These are phyloP conservation scores for Globisporangium barbulae DNA, from an alignment of 352 stramenopile genomes.

Conservation along the genomic window DNA sequence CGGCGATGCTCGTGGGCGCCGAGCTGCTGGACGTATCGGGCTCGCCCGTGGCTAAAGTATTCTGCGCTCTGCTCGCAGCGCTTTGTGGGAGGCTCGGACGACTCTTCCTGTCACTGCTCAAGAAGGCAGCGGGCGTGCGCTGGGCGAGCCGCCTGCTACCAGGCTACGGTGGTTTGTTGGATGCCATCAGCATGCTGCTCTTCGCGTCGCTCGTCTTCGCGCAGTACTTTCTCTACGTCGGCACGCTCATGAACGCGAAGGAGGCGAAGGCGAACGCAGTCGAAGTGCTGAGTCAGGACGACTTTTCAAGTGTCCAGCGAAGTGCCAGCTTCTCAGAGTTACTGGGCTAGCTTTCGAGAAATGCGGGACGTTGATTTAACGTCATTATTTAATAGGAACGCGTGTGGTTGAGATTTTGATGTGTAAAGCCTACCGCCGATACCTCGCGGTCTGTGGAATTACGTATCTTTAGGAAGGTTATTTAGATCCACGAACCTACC, in stretches of 20 bases:
- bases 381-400: neutral
- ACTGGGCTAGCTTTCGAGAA: neutral
- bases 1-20: slow-evolving; percentile 33
- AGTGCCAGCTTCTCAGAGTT: neutral
- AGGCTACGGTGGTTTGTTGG: slow-evolving; percentile 91
- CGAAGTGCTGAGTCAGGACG: neutral
- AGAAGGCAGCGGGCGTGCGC: slow-evolving; percentile 90
- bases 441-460: no score
- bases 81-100: slow-evolving; percentile 84
- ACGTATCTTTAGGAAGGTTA: no score
- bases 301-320: no score
- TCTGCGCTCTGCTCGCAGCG: slow-evolving; percentile 5
- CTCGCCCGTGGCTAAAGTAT: slow-evolving; percentile 6
- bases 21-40: slow-evolving; percentile 27
- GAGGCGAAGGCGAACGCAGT: neutral
- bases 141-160: slow-evolving; percentile 91
- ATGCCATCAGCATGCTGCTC: slow-evolving; percentile 89
- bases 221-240: slow-evolving; percentile 44
- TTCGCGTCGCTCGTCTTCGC: slow-evolving; percentile 66
- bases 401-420: no score
- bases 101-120: slow-evolving; percentile 91
- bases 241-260: slow-evolving; percentile 4
- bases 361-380: neutral
- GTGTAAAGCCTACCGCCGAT: no score
- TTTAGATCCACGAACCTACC: no score